A percentile compares a stretch with the other conserved stretches of the same genome.
phyloP scores from a whole-genome alignment of 306 rosid species.

The Dalbergia oliveri region DNA sequence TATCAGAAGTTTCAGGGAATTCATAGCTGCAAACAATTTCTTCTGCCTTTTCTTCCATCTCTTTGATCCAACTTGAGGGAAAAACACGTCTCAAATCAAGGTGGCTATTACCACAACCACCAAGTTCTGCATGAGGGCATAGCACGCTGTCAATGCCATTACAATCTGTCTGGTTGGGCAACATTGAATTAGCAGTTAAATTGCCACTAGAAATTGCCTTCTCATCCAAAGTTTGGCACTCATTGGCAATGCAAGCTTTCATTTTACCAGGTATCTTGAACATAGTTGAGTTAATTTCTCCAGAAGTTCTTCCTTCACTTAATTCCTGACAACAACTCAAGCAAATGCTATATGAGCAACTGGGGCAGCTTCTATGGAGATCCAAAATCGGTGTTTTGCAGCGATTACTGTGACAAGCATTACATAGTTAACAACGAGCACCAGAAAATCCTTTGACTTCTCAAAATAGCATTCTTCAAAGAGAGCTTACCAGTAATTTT shows the following conservation, averaged over 20 bases:
- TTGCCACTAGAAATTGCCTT: slow-evolving; percentile 52
- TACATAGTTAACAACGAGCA: slow-evolving; percentile 49
- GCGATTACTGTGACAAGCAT: slow-evolving; percentile 72
- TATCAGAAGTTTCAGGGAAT: slow-evolving; percentile 80
- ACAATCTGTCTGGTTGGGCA: slow-evolving; percentile 58
- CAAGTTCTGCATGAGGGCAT: slow-evolving; percentile 72
- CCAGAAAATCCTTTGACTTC: slow-evolving; percentile 35
- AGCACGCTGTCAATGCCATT: slow-evolving; percentile 54
- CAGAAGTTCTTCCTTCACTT: slow-evolving; percentile 56
- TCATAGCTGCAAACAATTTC: slow-evolving; percentile 97
- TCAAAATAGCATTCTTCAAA: slow-evolving; percentile 28
- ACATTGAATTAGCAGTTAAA: slow-evolving; percentile 51
- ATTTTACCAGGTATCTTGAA: slow-evolving; percentile 50
- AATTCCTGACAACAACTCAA: slow-evolving; percentile 70
- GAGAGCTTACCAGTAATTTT: slow-evolving; percentile 64
- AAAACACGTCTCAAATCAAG: slow-evolving; percentile 82
- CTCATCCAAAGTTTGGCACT: slow-evolving; percentile 50
- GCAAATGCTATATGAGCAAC: slow-evolving; percentile 86
- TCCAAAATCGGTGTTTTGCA: slow-evolving; percentile 78
- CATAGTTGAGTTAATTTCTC: slow-evolving; percentile 45
- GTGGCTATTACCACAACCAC: slow-evolving; percentile 73
- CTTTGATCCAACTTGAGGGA: slow-evolving; percentile 76
- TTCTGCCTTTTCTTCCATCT: slow-evolving; percentile 90
- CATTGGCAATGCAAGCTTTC: slow-evolving; percentile 48
- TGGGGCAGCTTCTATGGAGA: slow-evolving; percentile 86